Base-by-base conservation (phyloP, 805 yeast species). In the Zygosaccharomyces siamensis region DNA sequence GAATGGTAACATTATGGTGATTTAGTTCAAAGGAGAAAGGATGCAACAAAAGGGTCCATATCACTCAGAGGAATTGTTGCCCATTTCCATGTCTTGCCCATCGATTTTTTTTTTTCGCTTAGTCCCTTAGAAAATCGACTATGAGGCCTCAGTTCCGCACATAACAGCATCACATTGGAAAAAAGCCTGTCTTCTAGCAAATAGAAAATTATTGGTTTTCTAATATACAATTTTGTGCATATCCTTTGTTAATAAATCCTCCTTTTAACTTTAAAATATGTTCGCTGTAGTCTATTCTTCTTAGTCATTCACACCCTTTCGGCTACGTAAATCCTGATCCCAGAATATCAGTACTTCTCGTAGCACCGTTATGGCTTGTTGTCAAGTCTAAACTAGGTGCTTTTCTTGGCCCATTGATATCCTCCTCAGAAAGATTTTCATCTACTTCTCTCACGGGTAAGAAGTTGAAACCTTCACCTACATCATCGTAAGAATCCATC, bases 401-500 rank as follows among this genome's bases (percentile, higher is more conserved):
- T 44, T 63, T 59, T 26, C 44, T 52, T 26, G 60, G 47, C 46
- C 48, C 46, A n/a, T 42, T 48, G n/a, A 40, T 12, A 21, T 37
- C 42, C 23, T 46, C 40, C 5, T 7, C 33, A 20, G 35, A 41
- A 21, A 7, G 37, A 30, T 41, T 31, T 14, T 41, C 27, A 23
- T 18, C 26, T 4, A 12, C 35, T 41, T 41, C 44, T 26, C 23
- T 18, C 14, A 41, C 44, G 23, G 44, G 44, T 23, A 41, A 18
- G 16, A 45, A 39, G 20, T 45, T 45, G 12, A 50, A 53, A 16
- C 47, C 54, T 41, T 56, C 56, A 20, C 57, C 61, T 14, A 41
- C 44, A 24, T 50, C 54, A 11, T 53, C 63, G 23, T 46, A 58
- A 21, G 64, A 52, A 27, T 54, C 56, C 44, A 66, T 64, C 26